Percentiles rank a stretch among this genome's conserved stretches.
Conservation (phyloP, 1,284 basidiomycete species). For the Ustilago lituana region DNA sequence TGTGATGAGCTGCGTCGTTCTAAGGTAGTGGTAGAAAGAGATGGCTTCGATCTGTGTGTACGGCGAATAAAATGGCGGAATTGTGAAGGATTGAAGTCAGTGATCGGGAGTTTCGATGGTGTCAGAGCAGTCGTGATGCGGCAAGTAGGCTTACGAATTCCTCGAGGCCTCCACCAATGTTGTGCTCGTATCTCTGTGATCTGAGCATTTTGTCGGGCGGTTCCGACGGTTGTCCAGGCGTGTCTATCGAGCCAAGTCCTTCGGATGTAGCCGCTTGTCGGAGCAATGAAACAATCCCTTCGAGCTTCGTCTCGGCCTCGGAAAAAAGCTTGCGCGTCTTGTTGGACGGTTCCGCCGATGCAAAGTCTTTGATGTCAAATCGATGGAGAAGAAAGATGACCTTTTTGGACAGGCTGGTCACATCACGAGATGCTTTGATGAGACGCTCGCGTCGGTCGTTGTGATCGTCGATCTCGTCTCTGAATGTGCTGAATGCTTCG, state of each 20-base stretch:
- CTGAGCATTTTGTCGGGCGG: conserved; percentile 3
- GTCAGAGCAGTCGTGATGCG: too few species aligned
- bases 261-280: conserved; percentile 71
- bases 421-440: conserved; percentile 81
- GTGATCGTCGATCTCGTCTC: conserved; percentile 61
- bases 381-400: conserved; percentile 93
- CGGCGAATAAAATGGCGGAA: too few species aligned
- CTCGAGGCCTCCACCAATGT: conserved; percentile 65
- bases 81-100: too few species aligned
- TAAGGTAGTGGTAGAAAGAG: conserved; percentile 87
- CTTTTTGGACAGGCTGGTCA: conserved; percentile 92
- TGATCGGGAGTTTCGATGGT: too few species aligned
- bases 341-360: conserved; percentile 2
- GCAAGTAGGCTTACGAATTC: conserved; percentile 55
- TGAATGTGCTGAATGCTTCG: conserved; percentile 46
- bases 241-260: conserved; percentile 18
- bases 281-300: conserved; percentile 77
- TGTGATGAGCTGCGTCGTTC: conserved; percentile 77
- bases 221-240: not conserved
- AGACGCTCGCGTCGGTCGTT: conserved; percentile 74
- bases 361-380: conserved; percentile 50
- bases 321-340: conserved; percentile 69
- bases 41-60: conserved; percentile 80
- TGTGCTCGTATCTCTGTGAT: conserved; percentile 54
- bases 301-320: conserved; percentile 76